These are phyloP conservation scores for Fusarium annulatum DNA, from an alignment of 2,329 filamentous ascomycete genomes.

Conservation along the genomic window DNA sequence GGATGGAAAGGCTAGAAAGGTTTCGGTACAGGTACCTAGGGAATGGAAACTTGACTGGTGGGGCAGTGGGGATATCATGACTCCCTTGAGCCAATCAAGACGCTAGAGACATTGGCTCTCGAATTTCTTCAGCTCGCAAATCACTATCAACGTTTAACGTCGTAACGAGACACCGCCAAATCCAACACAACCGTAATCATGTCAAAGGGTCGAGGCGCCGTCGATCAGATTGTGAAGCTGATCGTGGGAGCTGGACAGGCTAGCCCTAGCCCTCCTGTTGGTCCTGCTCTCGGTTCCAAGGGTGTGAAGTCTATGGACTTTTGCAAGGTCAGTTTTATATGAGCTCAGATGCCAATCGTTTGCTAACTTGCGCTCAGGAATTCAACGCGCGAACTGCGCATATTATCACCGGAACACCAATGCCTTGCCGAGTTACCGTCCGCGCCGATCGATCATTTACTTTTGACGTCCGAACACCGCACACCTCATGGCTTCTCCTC, in stretches of 20 bases:
- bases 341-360: background rate
- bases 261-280: conserved; percentile 93
- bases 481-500: conserved; percentile 90
- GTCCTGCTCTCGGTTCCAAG: conserved; percentile 95
- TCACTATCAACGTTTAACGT: conserved; percentile 10
- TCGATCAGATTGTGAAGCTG: conserved; percentile 90
- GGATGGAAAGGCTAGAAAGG: conserved; percentile 2
- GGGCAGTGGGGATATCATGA: conserved; percentile 31
- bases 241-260: conserved; percentile 97
- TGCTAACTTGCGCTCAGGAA: conserved; percentile 68
- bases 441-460: conserved; percentile 92
- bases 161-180: conserved; percentile 16
- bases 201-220: conserved; percentile 62
- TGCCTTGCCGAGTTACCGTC: conserved; percentile 90
- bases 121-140: conserved; percentile 46
- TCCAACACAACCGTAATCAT: conserved; percentile 51
- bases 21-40: background rate
- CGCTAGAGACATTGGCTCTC: conserved; percentile 18
- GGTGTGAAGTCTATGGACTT: conserved; percentile 99
- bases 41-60: conserved; percentile 9
- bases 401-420: conserved; percentile 83
- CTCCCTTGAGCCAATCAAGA: conserved; percentile 39
- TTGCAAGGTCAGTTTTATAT: conserved; percentile 79
- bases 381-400: conserved; percentile 96
- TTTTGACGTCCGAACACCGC: conserved; percentile 93